Conservation (phyloP, 2,329 filamentous ascomycete genomes). For the Fusarium coicis region DNA sequence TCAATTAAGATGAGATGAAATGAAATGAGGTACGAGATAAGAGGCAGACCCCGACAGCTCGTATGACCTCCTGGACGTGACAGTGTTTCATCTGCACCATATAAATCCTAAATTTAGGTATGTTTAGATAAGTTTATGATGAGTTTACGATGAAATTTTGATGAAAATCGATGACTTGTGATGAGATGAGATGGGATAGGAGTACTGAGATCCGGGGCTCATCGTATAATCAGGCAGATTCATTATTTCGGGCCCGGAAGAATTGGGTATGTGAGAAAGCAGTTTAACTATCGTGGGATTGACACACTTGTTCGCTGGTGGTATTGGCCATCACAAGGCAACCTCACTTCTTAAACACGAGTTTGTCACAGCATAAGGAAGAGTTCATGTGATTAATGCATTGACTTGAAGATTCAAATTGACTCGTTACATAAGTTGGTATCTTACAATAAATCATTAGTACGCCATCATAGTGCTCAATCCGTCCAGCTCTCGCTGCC, state of each 20-base stretch:
- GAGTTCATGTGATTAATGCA: not conserved
- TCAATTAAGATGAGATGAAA: not conserved
- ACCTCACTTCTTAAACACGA: not conserved
- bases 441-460: conserved; percentile 53
- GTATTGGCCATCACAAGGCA: fast-evolving
- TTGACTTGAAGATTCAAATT: not conserved
- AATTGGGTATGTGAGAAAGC: fast-evolving
- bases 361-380: not conserved
- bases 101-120: too few relatives aligned
- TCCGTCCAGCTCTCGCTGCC: conserved; percentile 77
- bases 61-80: too few relatives aligned
- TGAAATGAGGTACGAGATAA: not conserved
- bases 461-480: conserved; percentile 75
- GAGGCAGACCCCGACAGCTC: too few relatives aligned
- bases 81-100: too few relatives aligned
- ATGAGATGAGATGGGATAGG: too few relatives aligned
- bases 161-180: too few relatives aligned
- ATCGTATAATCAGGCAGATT: not conserved
- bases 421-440: conserved; percentile 16
- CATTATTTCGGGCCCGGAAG: too few relatives aligned
- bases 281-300: not conserved
- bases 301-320: not conserved
- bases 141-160: too few relatives aligned
- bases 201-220: too few relatives aligned
- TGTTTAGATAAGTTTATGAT: too few relatives aligned